phyloP scores from a whole-genome alignment of 257 asterid species.

The Fraxinus anomala region DNA sequence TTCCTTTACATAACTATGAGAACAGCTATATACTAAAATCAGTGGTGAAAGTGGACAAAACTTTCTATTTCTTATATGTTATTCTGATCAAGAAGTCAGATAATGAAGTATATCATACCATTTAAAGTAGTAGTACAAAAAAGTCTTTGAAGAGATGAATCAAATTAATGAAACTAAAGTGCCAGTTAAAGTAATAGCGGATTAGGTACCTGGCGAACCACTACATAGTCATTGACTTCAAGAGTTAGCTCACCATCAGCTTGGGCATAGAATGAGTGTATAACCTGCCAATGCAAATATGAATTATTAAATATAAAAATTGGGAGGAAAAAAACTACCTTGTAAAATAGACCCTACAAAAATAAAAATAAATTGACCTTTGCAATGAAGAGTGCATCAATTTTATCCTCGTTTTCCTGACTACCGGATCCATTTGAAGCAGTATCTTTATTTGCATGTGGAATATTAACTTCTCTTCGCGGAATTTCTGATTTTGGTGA shows the following conservation, averaged over 20 bases:
- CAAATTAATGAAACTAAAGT: not conserved
- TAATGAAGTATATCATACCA: not conserved
- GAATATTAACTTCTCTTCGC: constrained; percentile 34
- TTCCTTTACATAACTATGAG: not conserved
- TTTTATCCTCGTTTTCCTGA: constrained; percentile 40
- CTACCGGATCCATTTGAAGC: constrained; percentile 40
- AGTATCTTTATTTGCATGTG: constrained; percentile 35
- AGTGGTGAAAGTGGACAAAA: not conserved
- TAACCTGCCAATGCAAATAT: constrained; percentile 49
- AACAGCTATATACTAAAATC: not conserved
- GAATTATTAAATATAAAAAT: not conserved
- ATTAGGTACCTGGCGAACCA: constrained; percentile 76
- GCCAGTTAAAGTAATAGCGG: not conserved
- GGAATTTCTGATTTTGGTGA: constrained; percentile 44
- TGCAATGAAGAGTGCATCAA: constrained; percentile 52
- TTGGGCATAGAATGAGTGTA: constrained; percentile 89
- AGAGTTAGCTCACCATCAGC: constrained; percentile 82
- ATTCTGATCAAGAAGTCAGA: not conserved
- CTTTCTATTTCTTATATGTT: not conserved
- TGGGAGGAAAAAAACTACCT: not conserved
- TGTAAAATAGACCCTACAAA: not conserved
- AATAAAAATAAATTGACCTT: constrained; percentile 46
- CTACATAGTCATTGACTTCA: constrained; percentile 65
- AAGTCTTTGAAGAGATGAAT: not conserved
- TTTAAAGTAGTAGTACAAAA: not conserved